Conservation (phyloP, 208 protist genomes). For the Leptomonas pyrrhocoris region DNA sequence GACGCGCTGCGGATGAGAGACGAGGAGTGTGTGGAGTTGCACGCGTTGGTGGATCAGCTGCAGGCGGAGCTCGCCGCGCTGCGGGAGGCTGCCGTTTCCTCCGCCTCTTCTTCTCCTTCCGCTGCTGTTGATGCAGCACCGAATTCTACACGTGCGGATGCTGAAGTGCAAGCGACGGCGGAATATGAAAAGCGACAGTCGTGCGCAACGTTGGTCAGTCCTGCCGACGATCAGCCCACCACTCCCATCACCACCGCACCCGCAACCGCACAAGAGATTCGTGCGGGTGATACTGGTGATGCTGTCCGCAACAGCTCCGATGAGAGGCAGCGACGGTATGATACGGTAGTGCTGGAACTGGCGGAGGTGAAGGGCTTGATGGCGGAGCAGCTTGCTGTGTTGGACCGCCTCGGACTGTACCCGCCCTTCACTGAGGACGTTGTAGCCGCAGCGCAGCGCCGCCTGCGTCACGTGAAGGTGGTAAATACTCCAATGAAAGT, state of each 20-base stretch:
- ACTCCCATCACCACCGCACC: not conserved
- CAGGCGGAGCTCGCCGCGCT: slow-evolving; percentile 28
- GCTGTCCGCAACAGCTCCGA: not conserved
- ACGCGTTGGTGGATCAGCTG: slow-evolving; percentile 42
- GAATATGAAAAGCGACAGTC: not conserved
- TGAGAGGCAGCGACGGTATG: slow-evolving; percentile 32
- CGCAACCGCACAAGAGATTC: not conserved
- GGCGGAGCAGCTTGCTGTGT: slow-evolving; percentile 62
- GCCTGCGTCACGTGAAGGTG: slow-evolving; percentile 24
- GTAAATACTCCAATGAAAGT: slow-evolving; percentile 3
- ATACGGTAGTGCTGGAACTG: slow-evolving; percentile 49
- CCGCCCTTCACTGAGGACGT: slow-evolving; percentile 46
- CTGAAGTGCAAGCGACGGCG: slow-evolving; percentile 3
- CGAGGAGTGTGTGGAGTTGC: slow-evolving; percentile 51
- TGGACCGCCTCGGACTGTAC: slow-evolving; percentile 66
- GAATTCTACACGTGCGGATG: not conserved
- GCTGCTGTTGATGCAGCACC: not conserved
- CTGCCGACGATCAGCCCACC: not conserved
- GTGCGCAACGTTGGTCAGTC: not conserved
- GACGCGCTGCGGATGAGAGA: slow-evolving; percentile 15
- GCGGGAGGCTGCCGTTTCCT: not conserved
- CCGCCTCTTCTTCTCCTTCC: not conserved
- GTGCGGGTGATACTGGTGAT: not conserved
- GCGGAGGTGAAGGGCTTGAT: slow-evolving; percentile 43
- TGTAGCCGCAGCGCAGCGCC: slow-evolving; percentile 21